Evolutionary conservation across 768 basidiomycete genomes (phyloP), one percentile per base, ranked within the genome.

Genomic region (Suillus plorans): DNA sequence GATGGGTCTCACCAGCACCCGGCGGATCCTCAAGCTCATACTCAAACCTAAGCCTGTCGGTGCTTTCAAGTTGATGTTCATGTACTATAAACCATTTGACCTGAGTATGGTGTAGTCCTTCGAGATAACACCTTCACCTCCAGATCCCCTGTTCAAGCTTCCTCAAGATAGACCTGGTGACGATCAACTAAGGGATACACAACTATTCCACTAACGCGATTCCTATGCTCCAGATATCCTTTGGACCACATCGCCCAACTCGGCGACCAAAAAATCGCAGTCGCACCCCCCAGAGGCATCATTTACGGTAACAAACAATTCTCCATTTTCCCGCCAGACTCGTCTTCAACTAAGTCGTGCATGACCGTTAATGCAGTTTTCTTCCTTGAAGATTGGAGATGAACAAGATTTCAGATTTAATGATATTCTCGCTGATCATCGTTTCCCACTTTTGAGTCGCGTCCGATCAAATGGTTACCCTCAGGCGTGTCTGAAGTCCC

Each of bases 21-120:
- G 66, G 18, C 67, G 71, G 12, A 49, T 65, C 0, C n/a, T 74
- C 41, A 50, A 45, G 68, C 68, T 76, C 39, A 69, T 76, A 55
- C 65, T 76, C 60, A 69, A 73, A 52, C 74, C 73, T 31, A 74
- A 74, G 57, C 73, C 73, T 63, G 73, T 66, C 59, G 65, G 73
- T 76, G 59, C 7, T 41, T 10, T 55, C 12, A 41, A 50, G 28
- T 47, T 45, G 20, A 45, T 45, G 10, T n/a, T 2, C 9, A 36
- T 22, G 18, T 14, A 36, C 36, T 36, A 10, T 1, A 18, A 10
- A 25, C 7, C 34, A n/a, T 25, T 3, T 22, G 44, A 31, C n/a
- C 53, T 44, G 61, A 28, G 10, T 1, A n/a, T 56, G 5, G 31
- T n/a, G 12, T 28, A 74, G 73, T 69, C 74, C 41, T 76, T 74